phyloP scores from a whole-genome alignment of 202 grass and related monocot species.

The Digitaria exilis region DNA sequence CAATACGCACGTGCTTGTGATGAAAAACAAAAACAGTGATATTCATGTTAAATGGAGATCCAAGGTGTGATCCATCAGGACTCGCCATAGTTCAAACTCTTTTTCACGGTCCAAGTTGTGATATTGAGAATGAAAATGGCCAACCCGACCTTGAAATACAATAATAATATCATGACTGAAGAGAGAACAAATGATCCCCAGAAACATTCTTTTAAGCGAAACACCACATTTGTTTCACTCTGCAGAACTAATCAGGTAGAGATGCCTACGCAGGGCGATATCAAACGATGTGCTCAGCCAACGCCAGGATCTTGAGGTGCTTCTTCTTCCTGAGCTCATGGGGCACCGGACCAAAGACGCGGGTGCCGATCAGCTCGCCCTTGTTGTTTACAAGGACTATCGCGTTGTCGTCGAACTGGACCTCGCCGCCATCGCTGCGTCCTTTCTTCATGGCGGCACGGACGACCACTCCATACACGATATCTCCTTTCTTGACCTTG shows the following conservation, averaged over 20 bases:
- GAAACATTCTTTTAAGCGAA: background rate
- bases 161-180: background rate
- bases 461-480: constrained; percentile 90
- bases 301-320: constrained; percentile 86
- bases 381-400: constrained; percentile 92
- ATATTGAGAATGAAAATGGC: constrained; percentile 19
- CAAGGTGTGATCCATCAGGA: background rate
- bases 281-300: constrained; percentile 94
- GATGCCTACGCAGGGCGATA: background rate
- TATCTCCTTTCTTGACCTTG: constrained; percentile 98
- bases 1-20: background rate
- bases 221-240: background rate
- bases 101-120: constrained; percentile 12
- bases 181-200: background rate
- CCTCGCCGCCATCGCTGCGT: constrained; percentile 70
- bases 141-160: background rate
- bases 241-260: background rate
- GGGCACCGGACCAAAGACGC: constrained; percentile 71
- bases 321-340: constrained; percentile 95
- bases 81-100: background rate
- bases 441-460: constrained; percentile 87
- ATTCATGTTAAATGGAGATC: background rate
- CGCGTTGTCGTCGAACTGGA: constrained; percentile 89
- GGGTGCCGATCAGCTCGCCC: constrained; percentile 87
- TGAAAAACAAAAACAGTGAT: background rate